Conservation (phyloP, 768 basidiomycete species). For the Pulveroboletus sp. region DNA sequence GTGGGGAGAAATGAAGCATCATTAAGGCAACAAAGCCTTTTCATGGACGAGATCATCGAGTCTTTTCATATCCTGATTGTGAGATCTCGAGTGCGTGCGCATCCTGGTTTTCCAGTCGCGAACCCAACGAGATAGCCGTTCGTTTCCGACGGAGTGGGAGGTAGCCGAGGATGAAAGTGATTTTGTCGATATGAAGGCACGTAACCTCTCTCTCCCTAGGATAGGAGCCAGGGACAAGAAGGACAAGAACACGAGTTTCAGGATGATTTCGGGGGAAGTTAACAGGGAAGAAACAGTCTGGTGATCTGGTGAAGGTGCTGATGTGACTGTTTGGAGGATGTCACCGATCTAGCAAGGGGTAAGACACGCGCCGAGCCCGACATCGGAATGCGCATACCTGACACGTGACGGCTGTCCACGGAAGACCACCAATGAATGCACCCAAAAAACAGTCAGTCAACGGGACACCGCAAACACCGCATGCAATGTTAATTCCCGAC, state of each 20-base stretch:
- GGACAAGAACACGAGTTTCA: slow-evolving; percentile 81
- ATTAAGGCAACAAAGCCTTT: slow-evolving; percentile 39
- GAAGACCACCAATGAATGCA: slow-evolving; percentile 78
- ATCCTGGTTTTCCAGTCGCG: slow-evolving; percentile 66
- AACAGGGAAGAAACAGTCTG: slow-evolving; percentile 86
- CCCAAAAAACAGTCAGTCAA: slow-evolving; percentile 74
- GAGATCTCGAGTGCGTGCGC: slow-evolving; percentile 50
- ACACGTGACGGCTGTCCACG: slow-evolving; percentile 92
- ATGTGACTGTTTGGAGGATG: slow-evolving; percentile 81
- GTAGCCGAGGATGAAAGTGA: slow-evolving; percentile 22
- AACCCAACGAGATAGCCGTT: slow-evolving; percentile 53
- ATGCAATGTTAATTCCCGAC: slow-evolving; percentile 97
- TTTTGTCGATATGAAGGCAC: slow-evolving; percentile 47
- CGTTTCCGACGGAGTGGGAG: slow-evolving; percentile 26
- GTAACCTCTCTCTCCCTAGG: slow-evolving; percentile 66
- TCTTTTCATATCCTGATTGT: slow-evolving; percentile 45
- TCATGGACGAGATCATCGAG: slow-evolving; percentile 54
- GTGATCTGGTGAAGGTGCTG: slow-evolving; percentile 63
- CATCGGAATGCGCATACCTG: slow-evolving; percentile 49
- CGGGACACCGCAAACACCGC: slow-evolving; percentile 84
- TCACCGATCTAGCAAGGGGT: slow-evolving; percentile 65
- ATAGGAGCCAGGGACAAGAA: slow-evolving; percentile 86
- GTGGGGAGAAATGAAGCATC: slow-evolving; percentile 11
- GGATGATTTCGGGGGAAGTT: slow-evolving; percentile 75
- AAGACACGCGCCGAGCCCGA: slow-evolving; percentile 12